Evolutionary conservation across 805 yeast genomes (phyloP).

Genomic region (Kuraishia borneana): DNA sequence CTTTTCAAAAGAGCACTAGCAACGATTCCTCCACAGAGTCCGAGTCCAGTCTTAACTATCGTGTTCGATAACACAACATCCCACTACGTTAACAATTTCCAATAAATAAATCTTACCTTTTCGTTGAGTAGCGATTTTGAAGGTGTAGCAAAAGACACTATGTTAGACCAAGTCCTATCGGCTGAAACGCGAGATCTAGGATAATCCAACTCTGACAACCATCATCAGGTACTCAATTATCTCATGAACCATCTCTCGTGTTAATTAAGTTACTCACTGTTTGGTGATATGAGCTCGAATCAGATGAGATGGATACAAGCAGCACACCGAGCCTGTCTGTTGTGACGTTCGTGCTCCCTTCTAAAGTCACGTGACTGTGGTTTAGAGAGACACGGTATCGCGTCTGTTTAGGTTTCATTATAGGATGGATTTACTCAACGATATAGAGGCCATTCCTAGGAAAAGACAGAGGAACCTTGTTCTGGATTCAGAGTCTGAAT

Average conservation of each 20-base stretch:
- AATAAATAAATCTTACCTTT: slow-evolving; percentile 34
- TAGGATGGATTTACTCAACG: neutral
- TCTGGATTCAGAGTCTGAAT: too few species aligned
- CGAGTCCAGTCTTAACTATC: slow-evolving; percentile 89
- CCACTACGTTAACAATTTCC: slow-evolving; percentile 58
- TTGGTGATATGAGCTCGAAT: too few species aligned
- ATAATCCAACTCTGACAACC: neutral
- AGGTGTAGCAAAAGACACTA: slow-evolving; percentile 17
- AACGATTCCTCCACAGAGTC: slow-evolving; percentile 93
- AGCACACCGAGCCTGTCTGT: too few species aligned
- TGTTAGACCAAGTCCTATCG: neutral
- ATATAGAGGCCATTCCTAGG: too few species aligned
- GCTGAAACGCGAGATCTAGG: neutral
- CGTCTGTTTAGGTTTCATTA: too few species aligned
- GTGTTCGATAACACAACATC: slow-evolving; percentile 93
- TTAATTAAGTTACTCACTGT: too few species aligned
- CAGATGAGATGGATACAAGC: too few species aligned
- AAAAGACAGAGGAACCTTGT: too few species aligned
- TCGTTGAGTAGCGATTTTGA: slow-evolving; percentile 53
- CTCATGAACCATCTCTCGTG: too few species aligned
- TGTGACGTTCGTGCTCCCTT: too few species aligned
- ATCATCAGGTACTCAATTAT: neutral
- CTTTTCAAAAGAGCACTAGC: slow-evolving; percentile 83
- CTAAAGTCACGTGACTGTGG: too few species aligned
- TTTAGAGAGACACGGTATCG: too few species aligned